Evolutionary conservation across 495 filamentous ascomycete species (phyloP).

Genomic region (Penicillium parvum): DNA sequence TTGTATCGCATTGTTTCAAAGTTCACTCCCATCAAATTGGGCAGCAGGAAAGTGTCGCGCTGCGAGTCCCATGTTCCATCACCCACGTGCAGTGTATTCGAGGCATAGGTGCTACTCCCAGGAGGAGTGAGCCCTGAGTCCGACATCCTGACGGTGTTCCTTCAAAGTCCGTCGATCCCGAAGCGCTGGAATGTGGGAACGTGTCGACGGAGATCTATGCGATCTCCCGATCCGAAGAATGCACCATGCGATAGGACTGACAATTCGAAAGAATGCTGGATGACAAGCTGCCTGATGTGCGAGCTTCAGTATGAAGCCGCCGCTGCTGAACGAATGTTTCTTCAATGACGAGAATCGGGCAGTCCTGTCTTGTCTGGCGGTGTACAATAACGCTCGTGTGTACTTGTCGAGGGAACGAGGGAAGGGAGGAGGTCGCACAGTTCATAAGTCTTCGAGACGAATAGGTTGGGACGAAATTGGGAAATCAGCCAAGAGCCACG

Average conservation of each 20-base stretch:
- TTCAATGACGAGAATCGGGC: constrained; percentile 3
- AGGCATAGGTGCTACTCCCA: constrained; percentile 78
- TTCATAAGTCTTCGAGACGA: neutral
- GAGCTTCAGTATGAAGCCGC: neutral
- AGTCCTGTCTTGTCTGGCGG: constrained; percentile 3
- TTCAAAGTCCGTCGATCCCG: constrained; percentile 13
- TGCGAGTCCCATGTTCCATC: constrained; percentile 88
- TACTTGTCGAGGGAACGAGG: constrained; percentile 2
- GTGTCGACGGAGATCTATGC: constrained; percentile 44
- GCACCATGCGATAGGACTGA: constrained; percentile 40
- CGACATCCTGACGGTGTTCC: constrained; percentile 28
- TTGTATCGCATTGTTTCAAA: constrained; percentile 95
- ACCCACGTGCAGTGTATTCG: constrained; percentile 77
- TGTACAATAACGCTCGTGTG: constrained; percentile 4
- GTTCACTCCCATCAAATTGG: constrained; percentile 81
- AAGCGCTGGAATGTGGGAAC: constrained; percentile 32
- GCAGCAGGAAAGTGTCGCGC: constrained; percentile 82
- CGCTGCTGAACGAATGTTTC: constrained; percentile 2
- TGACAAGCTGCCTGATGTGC: constrained; percentile 4
- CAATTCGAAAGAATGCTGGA: constrained; percentile 10
- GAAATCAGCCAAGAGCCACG: constrained; percentile 11
- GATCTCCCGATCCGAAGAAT: constrained; percentile 47
- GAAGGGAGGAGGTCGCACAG: constrained; percentile 13
- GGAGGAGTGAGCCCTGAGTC: constrained; percentile 60
- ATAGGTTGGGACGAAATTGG: constrained; percentile 3